Evolutionary conservation across 2,329 filamentous ascomycete species (phyloP), one percentile per base, ranked within the genome.

Genomic region (Pezicula neosporulosa): DNA sequence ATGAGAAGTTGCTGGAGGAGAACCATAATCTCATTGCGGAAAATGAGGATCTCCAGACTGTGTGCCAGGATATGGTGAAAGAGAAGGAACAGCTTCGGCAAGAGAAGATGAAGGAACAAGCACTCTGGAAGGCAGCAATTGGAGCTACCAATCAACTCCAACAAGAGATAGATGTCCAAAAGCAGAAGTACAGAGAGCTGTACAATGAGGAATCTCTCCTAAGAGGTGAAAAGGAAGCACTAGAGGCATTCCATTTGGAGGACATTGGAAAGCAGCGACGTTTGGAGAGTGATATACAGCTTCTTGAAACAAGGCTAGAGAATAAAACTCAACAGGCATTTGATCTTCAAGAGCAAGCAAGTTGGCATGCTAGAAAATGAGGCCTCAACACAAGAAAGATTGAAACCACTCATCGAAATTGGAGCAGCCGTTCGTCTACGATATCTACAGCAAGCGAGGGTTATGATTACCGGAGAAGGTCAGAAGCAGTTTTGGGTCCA

Each of bases 321-420:
- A 13, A 3, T 9, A 16, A 42, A 18, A 21, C 6, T 13, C 18
- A 16, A 9, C 38, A 16, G 12, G 16, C 38, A 42, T 6, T 19
- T 9, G 21, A 24, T 10, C 38, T 42, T 8, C 15, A 42, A 42
- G 38, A 42, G 3, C 9, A 42, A 42, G 3, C 9, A 42, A 19
- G 27, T 28, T 4, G 4, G 12, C 18, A 16, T 12, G 9, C 21
- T 44, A 15, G 19, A 44, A 28, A 10, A n/a, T 12, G 2, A 12
- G 9, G 6, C 4, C 6, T 30, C 28, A 44, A 27, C 19, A 16
- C 42, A 43, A 15, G 9, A 10, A n/a, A 28, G 18, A 38, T 28
- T 47, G 19, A 30, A 44, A 10, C 52, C 52, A 8, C n/a, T 51
- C n/a, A 42, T 43, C 3, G 27, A 54, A 13, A 49, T 51, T 36